Evolutionary conservation across 441 rosid genomes (phyloP).

Genomic region (Manihot esculenta): DNA sequence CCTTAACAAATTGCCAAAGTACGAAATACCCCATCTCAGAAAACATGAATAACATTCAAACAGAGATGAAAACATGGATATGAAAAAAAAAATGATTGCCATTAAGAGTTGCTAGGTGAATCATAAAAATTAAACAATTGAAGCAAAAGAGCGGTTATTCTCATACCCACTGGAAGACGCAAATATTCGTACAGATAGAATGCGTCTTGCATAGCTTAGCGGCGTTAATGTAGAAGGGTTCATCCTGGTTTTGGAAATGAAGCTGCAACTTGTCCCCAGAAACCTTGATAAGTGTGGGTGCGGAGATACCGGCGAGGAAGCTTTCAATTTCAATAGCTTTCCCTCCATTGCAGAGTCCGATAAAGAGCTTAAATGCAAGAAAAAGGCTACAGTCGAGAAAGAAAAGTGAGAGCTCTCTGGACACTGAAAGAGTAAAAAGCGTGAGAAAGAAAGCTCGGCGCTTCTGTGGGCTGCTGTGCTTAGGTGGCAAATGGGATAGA

Average conservation of each 20-base stretch:
- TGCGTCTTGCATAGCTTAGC: conserved; percentile 29
- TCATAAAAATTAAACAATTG: conserved; percentile 4
- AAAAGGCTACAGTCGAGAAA: neutral
- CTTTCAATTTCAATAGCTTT: conserved; percentile 36
- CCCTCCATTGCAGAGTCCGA: conserved; percentile 47
- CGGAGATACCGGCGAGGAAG: conserved; percentile 34
- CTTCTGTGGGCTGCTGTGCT: neutral
- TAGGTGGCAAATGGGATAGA: neutral
- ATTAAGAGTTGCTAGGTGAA: conserved; percentile 13
- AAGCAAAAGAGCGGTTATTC: neutral
- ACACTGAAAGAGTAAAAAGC: too few relatives aligned
- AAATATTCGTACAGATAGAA: conserved; percentile 36
- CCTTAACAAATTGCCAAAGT: too few relatives aligned
- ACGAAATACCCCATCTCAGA: neutral
- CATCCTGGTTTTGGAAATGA: conserved; percentile 18
- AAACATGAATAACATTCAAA: neutral
- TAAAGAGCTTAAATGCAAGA: neutral
- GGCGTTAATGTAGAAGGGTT: conserved; percentile 19
- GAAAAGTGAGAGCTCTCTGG: neutral
- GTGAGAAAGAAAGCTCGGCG: too few relatives aligned
- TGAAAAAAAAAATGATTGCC: neutral
- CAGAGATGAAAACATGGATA: neutral
- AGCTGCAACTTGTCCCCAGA: conserved; percentile 23
- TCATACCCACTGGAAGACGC: conserved; percentile 50
- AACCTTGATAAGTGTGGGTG: conserved; percentile 19